Evolutionary conservation across 805 yeast genomes (phyloP), one percentile per base, ranked within the genome.

Genomic region (Candida odintsovae): DNA sequence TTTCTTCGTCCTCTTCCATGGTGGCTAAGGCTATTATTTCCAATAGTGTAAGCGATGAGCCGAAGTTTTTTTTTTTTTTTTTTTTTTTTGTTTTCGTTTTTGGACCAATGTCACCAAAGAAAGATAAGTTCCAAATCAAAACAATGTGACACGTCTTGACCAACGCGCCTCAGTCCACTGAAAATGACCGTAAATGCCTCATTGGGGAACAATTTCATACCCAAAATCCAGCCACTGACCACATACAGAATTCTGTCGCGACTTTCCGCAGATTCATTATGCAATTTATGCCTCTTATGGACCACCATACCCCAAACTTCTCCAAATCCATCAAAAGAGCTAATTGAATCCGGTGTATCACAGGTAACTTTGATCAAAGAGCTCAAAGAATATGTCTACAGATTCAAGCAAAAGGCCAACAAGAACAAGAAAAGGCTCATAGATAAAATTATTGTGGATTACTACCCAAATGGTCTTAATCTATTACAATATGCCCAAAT

Each of bases 401-500:
- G 29, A 1, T 48, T 46, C 22, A 51, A 45, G 20, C 23, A 38
- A 16, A 35, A 25, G 4, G 26, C 16, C 5, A 28, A 29, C 13
- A 42, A 13, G 12, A 46, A 40, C 18, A 59, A 55, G 44, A 50
- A 53, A 29, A 47, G 40, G 23, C 31, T 57, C 37, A 47, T 57
- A n/a, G 64, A 59, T 46, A 53, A 39, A 26, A 28, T 59, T 16
- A 36, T 59, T 1, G 53, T 57, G 10, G 63, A 59, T 20, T 50
- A 67, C 52, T 83, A 86, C 76, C 65, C 73, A 2, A 54, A 63
- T 6, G 89, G 89, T 0, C 59, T 83, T 38, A 83, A 82, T 52
- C 64, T 82, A 1, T 67, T 80, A 16, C 95, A 86, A 58, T 58
- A 81, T 37, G 82, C 94, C 0, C 89, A 84, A 49, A 64, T 85